These are phyloP conservation scores for Telfairia occidentalis DNA, from an alignment of 331 rosid species.

Conservation along the genomic window DNA sequence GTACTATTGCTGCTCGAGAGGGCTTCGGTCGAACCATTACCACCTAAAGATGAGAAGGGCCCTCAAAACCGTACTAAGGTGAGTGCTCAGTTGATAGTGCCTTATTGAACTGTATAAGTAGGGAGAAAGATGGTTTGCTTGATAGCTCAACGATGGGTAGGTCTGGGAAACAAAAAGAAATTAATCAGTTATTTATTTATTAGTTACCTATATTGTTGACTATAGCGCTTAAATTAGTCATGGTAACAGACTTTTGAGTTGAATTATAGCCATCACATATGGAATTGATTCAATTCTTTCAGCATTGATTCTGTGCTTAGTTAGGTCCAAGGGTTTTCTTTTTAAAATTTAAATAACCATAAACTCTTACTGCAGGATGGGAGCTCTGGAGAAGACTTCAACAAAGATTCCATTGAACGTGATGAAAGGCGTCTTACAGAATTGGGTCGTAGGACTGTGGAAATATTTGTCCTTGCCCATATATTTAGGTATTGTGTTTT, in stretches of 20 bases:
- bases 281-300: not conserved
- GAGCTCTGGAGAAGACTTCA: conserved; percentile 87
- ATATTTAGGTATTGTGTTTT: conserved; percentile 54
- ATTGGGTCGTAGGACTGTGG: conserved; percentile 95
- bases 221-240: not conserved
- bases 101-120: not conserved
- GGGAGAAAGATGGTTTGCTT: conserved; percentile 2
- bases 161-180: not conserved
- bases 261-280: not conserved
- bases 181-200: not conserved
- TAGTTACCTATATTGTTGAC: not conserved
- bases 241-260: not conserved
- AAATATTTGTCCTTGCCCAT: conserved; percentile 94
- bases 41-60: conserved; percentile 99
- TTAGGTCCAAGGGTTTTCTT: not conserved
- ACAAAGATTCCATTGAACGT: conserved; percentile 86
- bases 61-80: conserved; percentile 99
- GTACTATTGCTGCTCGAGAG: conserved; percentile 76
- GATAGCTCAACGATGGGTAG: not conserved
- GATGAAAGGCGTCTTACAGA: conserved; percentile 96
- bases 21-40: conserved; percentile 93
- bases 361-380: conserved; percentile 50
- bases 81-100: conserved; percentile 16
- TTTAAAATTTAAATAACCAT: not conserved
- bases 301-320: not conserved